These are phyloP conservation scores for Groenewaldozyma auringiensis DNA, from an alignment of 1,139 yeast species.

Conservation along the genomic window DNA sequence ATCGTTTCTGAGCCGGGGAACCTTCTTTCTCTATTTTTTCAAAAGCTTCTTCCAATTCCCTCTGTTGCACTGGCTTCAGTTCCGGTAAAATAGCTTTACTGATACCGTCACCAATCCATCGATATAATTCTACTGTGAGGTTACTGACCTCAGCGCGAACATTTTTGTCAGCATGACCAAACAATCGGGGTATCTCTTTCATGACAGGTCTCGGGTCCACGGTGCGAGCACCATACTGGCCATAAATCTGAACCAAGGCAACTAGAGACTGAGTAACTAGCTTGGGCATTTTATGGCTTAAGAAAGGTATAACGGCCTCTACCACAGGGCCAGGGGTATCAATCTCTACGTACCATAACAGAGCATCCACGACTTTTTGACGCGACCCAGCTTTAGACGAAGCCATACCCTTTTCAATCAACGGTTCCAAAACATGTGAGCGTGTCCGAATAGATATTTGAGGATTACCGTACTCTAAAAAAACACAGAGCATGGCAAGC, in stretches of 20 bases:
- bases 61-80: conserved; percentile 87
- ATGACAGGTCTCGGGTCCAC: conserved; percentile 56
- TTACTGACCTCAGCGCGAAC: conserved; percentile 76
- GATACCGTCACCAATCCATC: conserved; percentile 67
- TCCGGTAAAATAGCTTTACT: conserved; percentile 56
- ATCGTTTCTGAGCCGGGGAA: conserved; percentile 54
- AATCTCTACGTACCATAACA: conserved; percentile 57
- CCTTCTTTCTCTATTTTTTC: conserved; percentile 40
- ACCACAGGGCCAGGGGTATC: conserved; percentile 60
- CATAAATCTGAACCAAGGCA: conserved; percentile 50
- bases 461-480: conserved; percentile 54
- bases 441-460: conserved; percentile 33
- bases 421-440: conserved; percentile 42
- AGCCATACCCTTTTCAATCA: conserved; percentile 74
- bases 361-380: conserved; percentile 52
- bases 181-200: conserved; percentile 56
- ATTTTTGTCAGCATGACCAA: conserved; percentile 79
- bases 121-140: conserved; percentile 61
- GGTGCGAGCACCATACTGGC: conserved; percentile 62
- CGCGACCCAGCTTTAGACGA: conserved; percentile 75
- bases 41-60: conserved; percentile 68
- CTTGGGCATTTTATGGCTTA: conserved; percentile 65
- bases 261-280: conserved; percentile 61
- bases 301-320: conserved; percentile 57
- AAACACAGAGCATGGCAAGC: conserved; percentile 47